Percentiles rank a stretch among this genome's conserved stretches.
Evolutionary conservation across 371 early-diverging fungal species (phyloP).

Genomic region (Coemansia sp.): DNA sequence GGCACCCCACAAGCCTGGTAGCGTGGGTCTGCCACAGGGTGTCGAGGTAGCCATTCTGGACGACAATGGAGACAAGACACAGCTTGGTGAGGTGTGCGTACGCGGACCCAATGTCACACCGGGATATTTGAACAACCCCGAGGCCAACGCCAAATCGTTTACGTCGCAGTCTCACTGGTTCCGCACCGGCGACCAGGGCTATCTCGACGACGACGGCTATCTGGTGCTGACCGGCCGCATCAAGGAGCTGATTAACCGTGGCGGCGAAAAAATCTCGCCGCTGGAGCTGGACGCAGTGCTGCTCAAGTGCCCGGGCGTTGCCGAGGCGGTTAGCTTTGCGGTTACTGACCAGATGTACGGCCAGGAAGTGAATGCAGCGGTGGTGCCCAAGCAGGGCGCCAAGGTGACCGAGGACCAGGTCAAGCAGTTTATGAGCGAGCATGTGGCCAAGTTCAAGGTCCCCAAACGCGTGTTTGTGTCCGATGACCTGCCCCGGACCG

Average conservation of each 20-base stretch:
- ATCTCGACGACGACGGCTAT: slow-evolving; percentile 70
- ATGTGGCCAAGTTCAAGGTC: slow-evolving; percentile 76
- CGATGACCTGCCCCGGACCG: slow-evolving; percentile 69
- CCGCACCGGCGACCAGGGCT: slow-evolving; percentile 82
- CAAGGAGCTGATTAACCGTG: slow-evolving; percentile 80
- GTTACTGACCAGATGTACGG: slow-evolving; percentile 77
- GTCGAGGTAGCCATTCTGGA: slow-evolving; percentile 75
- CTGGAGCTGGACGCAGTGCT: slow-evolving; percentile 81
- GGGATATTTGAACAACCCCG: slow-evolving; percentile 77
- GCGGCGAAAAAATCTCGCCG: slow-evolving; percentile 79
- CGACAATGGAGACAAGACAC: slow-evolving; percentile 45
- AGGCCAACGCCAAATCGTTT: slow-evolving; percentile 73
- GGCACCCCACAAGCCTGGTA: slow-evolving; percentile 69
- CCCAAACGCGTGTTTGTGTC: slow-evolving; percentile 76
- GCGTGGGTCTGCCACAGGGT: slow-evolving; percentile 81
- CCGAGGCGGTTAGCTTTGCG: slow-evolving; percentile 78
- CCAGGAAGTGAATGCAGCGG: slow-evolving; percentile 79
- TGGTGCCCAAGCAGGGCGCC: slow-evolving; percentile 55
- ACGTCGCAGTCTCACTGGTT: slow-evolving; percentile 58
- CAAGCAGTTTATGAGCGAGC: slow-evolving; percentile 52
- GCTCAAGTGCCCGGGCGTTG: slow-evolving; percentile 66
- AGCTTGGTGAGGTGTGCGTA: slow-evolving; percentile 80
- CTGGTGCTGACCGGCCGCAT: slow-evolving; percentile 74
- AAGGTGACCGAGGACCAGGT: slow-evolving; percentile 56
- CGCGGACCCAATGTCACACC: slow-evolving; percentile 76